These are phyloP conservation scores for Talaromyces rugulosus DNA, from an alignment of 2,329 filamentous ascomycete species.

Conservation along the genomic window DNA sequence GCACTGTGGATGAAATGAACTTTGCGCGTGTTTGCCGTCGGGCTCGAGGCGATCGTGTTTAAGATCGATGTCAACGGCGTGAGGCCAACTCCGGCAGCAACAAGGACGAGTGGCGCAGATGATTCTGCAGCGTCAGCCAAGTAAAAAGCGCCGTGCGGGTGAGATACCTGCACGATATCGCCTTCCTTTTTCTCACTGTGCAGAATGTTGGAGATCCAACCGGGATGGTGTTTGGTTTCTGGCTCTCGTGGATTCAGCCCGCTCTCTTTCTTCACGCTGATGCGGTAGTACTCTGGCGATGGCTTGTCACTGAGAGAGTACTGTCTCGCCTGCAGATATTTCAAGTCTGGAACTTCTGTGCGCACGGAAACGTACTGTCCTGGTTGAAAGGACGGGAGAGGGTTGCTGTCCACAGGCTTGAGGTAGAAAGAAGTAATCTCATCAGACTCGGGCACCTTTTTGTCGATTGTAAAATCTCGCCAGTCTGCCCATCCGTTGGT, in stretches of 20 bases:
- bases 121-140: slow-evolving; percentile 36
- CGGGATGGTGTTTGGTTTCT: slow-evolving; percentile 51
- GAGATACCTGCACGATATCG: slow-evolving; percentile 61
- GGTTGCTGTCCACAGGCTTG: slow-evolving; percentile 56
- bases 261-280: slow-evolving; percentile 65
- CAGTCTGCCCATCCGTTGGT: slow-evolving; percentile 63
- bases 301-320: slow-evolving; percentile 69
- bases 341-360: slow-evolving; percentile 54
- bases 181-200: slow-evolving; percentile 60
- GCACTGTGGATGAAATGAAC: slow-evolving; percentile 60
- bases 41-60: slow-evolving; percentile 45
- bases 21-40: slow-evolving; percentile 44
- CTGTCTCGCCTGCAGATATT: slow-evolving; percentile 64
- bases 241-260: slow-evolving; percentile 37
- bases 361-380: slow-evolving; percentile 70
- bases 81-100: slow-evolving; percentile 59
- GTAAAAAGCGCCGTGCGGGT: slow-evolving; percentile 62
- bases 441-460: slow-evolving; percentile 62
- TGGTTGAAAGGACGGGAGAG: slow-evolving; percentile 61
- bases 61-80: slow-evolving; percentile 60
- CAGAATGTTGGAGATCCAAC: slow-evolving; percentile 66
- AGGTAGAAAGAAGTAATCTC: slow-evolving; percentile 70
- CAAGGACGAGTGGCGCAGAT: slow-evolving; percentile 53
- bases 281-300: slow-evolving; percentile 59
- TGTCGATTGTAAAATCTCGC: slow-evolving; percentile 62